Conservation (phyloP, 306 rosid species). For the Lathyrus sativus region DNA sequence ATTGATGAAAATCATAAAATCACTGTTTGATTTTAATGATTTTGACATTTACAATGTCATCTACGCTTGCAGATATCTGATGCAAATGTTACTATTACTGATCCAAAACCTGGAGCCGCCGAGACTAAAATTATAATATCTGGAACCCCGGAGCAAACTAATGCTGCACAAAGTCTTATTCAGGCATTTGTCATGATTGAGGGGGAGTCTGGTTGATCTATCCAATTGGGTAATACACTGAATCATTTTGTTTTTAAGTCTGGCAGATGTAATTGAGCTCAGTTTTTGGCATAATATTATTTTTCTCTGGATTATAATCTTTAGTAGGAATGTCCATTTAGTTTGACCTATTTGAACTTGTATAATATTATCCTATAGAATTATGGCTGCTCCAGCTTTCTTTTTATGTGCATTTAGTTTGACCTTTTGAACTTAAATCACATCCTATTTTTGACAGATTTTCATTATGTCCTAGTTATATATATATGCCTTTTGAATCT, state of each 20-base stretch:
- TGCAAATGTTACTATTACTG: slow-evolving; percentile 81
- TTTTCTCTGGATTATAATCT: slow-evolving; percentile 30
- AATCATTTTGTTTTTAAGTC: slow-evolving; percentile 34
- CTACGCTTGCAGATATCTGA: slow-evolving; percentile 75
- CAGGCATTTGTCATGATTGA: slow-evolving; percentile 97
- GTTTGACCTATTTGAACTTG: slow-evolving; percentile 10
- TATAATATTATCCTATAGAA: slow-evolving; percentile 33
- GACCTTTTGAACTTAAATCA: slow-evolving; percentile 24
- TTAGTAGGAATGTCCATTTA: slow-evolving; percentile 29
- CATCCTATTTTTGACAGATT: slow-evolving; percentile 23
- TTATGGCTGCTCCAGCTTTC: slow-evolving; percentile 30
- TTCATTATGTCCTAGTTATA: slow-evolving; percentile 2
- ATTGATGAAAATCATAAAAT: slow-evolving; percentile 39
- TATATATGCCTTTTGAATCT: slow-evolving; percentile 15
- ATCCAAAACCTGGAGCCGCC: slow-evolving; percentile 82
- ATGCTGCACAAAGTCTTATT: slow-evolving; percentile 98
- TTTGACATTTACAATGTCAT: slow-evolving; percentile 38
- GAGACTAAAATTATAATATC: slow-evolving; percentile 88
- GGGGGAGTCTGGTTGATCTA: slow-evolving; percentile 65
- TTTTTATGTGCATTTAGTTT: slow-evolving; percentile 27
- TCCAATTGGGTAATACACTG: slow-evolving; percentile 50
- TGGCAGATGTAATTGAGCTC: slow-evolving; percentile 31
- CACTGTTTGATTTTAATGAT: slow-evolving; percentile 13
- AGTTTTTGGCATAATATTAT: slow-evolving; percentile 18
- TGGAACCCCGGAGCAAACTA: slow-evolving; percentile 97